phyloP scores from a whole-genome alignment of 805 yeast species.

The Lipomyces japonicus region DNA sequence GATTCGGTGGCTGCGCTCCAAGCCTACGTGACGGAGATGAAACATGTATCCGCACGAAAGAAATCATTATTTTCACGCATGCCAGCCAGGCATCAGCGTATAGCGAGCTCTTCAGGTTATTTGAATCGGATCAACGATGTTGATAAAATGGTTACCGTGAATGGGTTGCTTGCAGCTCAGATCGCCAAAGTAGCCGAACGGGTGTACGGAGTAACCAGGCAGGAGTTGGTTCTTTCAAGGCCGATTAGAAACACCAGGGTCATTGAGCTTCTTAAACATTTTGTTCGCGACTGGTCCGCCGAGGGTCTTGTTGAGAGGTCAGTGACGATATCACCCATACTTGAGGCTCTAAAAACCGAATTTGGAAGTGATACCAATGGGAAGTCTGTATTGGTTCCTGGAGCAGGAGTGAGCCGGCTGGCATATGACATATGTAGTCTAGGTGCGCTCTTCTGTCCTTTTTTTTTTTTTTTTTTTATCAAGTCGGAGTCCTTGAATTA shows the following conservation, averaged over 20 bases:
- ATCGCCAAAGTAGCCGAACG: constrained; percentile 44
- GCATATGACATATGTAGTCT: constrained; percentile 50
- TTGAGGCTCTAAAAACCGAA: constrained; percentile 40
- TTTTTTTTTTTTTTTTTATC: background rate
- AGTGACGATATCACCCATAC: constrained; percentile 55
- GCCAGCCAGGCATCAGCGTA: constrained; percentile 54
- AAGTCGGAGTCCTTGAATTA: background rate
- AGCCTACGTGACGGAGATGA: constrained; percentile 21
- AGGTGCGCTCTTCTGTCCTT: constrained; percentile 11
- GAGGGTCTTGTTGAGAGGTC: constrained; percentile 48
- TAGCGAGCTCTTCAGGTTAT: constrained; percentile 54
- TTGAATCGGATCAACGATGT: constrained; percentile 48
- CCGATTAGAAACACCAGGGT: constrained; percentile 29
- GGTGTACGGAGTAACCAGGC: constrained; percentile 40
- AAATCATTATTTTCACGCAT: constrained; percentile 36
- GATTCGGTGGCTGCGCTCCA: constrained; percentile 31
- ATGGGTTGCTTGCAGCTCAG: constrained; percentile 47
- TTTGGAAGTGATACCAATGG: constrained; percentile 31
- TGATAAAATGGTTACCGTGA: constrained; percentile 47
- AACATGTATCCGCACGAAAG: constrained; percentile 25
- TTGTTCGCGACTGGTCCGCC: constrained; percentile 71
- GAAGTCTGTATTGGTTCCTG: constrained; percentile 67
- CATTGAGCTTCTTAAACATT: constrained; percentile 60
- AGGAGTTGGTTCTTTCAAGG: constrained; percentile 47
- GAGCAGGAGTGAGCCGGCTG: constrained; percentile 79